Percentiles rank a stretch among this genome's conserved stretches.
phyloP scores from a whole-genome alignment of 2,329 filamentous ascomycete species.

The Penicillium vulpinum region DNA sequence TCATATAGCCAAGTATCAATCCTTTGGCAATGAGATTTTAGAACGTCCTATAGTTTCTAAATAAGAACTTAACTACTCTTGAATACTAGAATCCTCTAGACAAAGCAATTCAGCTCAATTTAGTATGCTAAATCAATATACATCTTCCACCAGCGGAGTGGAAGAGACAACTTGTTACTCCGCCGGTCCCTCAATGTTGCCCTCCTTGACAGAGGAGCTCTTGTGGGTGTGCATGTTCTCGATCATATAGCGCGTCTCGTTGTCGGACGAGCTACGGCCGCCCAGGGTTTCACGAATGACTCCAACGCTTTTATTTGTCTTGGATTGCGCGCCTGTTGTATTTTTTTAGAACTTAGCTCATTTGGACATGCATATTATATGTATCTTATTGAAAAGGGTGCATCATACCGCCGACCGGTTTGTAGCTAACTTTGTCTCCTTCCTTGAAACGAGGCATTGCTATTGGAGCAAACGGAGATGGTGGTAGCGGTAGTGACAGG shows the following conservation, averaged over 20 bases:
- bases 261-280: conserved; percentile 34
- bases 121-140: background rate
- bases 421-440: conserved; percentile 43
- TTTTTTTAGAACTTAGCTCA: background rate
- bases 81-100: background rate
- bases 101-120: background rate
- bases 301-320: conserved; percentile 42
- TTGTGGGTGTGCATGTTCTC: conserved; percentile 8
- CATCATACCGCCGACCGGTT: conserved; percentile 43
- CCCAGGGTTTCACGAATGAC: conserved; percentile 36
- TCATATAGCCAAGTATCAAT: background rate
- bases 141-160: background rate
- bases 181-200: conserved; percentile 30
- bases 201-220: conserved; percentile 31
- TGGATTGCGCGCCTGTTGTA: conserved; percentile 38
- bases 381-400: background rate
- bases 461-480: background rate
- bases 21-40: no score
- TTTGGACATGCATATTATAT: background rate
- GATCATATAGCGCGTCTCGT: conserved; percentile 44
- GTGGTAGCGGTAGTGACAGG: background rate
- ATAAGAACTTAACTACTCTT: background rate
- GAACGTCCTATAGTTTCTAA: background rate
- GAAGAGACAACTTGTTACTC: conserved; percentile 13
- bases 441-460: conserved; percentile 31